Percentiles rank a stretch among this genome's conserved stretches.
These are phyloP conservation scores for Staphylotrichum tortipilum DNA, from an alignment of 495 filamentous ascomycete species.

Conservation along the genomic window DNA sequence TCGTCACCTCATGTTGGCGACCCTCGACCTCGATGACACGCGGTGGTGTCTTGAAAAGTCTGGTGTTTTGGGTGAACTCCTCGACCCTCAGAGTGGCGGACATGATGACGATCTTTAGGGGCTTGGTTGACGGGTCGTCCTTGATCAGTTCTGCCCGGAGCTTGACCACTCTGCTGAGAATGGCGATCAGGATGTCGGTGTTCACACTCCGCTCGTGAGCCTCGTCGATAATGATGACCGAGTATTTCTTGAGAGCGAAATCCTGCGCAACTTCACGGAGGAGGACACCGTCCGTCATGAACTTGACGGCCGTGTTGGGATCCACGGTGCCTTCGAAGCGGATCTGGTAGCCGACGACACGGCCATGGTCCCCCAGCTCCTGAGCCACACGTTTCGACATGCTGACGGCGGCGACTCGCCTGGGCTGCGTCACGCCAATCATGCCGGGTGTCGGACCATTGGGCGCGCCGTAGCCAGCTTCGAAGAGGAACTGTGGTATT, in stretches of 20 bases:
- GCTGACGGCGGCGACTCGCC: constrained; percentile 85
- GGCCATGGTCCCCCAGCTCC: constrained; percentile 65
- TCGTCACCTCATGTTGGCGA: constrained; percentile 82
- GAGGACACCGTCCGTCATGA: constrained; percentile 98
- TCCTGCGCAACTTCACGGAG: constrained; percentile 86
- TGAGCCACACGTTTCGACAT: constrained; percentile 88
- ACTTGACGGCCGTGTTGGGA: constrained; percentile 88
- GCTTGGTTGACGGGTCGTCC: constrained; percentile 49
- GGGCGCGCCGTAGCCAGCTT: constrained; percentile 81
- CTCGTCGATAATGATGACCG: constrained; percentile 89
- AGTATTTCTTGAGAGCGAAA: constrained; percentile 87
- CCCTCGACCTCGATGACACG: constrained; percentile 87
- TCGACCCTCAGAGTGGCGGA: constrained; percentile 86
- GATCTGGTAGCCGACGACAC: constrained; percentile 82
- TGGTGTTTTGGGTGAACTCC: constrained; percentile 78
- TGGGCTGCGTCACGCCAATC: constrained; percentile 90
- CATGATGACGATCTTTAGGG: constrained; percentile 95
- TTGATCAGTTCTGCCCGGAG: constrained; percentile 42
- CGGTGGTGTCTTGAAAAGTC: constrained; percentile 70
- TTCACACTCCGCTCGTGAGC: constrained; percentile 97
- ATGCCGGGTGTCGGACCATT: constrained; percentile 74
- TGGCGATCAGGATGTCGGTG: constrained; percentile 93
- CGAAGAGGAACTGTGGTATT: constrained; percentile 89
- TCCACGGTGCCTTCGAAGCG: constrained; percentile 80
- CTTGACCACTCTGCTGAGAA: constrained; percentile 87